phyloP scores from a whole-genome alignment of 2,329 filamentous ascomycete species.

The Chrysosphaeria jannelii region DNA sequence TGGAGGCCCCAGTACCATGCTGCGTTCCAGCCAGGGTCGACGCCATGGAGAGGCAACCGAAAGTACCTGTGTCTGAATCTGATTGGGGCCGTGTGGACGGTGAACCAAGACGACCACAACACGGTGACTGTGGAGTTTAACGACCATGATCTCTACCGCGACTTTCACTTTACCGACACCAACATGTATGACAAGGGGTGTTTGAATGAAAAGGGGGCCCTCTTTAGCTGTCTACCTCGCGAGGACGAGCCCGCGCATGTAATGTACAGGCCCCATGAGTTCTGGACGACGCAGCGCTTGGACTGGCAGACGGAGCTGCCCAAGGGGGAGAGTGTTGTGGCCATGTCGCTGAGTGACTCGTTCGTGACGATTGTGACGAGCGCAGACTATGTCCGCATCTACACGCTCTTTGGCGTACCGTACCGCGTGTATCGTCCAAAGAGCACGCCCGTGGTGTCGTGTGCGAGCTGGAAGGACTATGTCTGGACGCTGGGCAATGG shows the following conservation, averaged over 20 bases:
- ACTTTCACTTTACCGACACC: conserved; percentile 94
- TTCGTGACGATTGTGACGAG: conserved; percentile 76
- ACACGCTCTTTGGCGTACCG: conserved; percentile 74
- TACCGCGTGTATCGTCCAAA: conserved; percentile 78
- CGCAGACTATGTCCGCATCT: conserved; percentile 68
- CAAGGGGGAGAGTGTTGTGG: conserved; percentile 54
- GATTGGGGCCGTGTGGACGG: conserved; percentile 86
- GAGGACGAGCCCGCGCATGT: conserved; percentile 32
- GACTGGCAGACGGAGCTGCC: conserved; percentile 85
- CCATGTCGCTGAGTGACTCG: conserved; percentile 72
- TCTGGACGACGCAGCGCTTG: conserved; percentile 62
- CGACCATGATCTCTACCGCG: conserved; percentile 67
- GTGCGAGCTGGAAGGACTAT: conserved; percentile 83
- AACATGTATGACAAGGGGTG: conserved; percentile 93
- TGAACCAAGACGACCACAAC: conserved; percentile 77
- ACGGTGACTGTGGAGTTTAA: conserved; percentile 96
- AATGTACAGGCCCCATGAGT: conserved; percentile 94
- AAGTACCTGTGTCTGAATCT: conserved; percentile 85
- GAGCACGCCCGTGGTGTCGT: conserved; percentile 67
- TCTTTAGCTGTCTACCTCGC: conserved; percentile 54
- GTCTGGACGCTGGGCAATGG: conserved; percentile 92
- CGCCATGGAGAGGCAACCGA: conserved; percentile 80
- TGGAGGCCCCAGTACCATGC: conserved; percentile 40
- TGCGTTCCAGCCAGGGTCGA: conserved; percentile 78
- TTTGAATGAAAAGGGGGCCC: conserved; percentile 51